A percentile compares a stretch with the other conserved stretches of the same genome.
Conservation (phyloP, 1,284 basidiomycete species). For the Ceratobasidium sp. region DNA sequence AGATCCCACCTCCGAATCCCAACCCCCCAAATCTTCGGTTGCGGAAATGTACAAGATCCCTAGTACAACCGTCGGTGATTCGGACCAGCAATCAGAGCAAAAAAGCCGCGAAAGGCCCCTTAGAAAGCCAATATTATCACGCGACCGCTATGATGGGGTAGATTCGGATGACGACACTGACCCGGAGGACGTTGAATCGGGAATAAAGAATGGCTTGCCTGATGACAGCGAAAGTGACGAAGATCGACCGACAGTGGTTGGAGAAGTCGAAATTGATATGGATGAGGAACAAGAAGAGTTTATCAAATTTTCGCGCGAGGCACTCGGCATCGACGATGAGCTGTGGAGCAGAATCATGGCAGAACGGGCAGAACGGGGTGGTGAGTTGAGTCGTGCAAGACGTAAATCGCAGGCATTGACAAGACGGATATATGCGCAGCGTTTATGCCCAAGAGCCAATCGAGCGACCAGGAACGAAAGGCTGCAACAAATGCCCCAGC, state of each 20-base stretch:
- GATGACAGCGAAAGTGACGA: slow-evolving; percentile 69
- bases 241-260: slow-evolving; percentile 76
- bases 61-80: slow-evolving; percentile 7
- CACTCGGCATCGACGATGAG: slow-evolving; percentile 81
- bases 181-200: slow-evolving; percentile 48
- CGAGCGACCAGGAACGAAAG: background rate
- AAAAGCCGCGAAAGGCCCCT: slow-evolving; percentile 50
- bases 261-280: slow-evolving; percentile 86
- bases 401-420: background rate
- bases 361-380: slow-evolving; percentile 76
- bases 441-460: slow-evolving; percentile 62
- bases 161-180: slow-evolving; percentile 81
- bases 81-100: slow-evolving; percentile 16
- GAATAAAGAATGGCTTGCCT: slow-evolving; percentile 39
- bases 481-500: background rate
- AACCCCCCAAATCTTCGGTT: slow-evolving; percentile 44
- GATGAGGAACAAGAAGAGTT: slow-evolving; percentile 90
- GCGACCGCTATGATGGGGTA: slow-evolving; percentile 82
- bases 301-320: slow-evolving; percentile 87
- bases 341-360: slow-evolving; percentile 83
- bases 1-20: background rate
- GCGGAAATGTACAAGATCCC: slow-evolving; percentile 17
- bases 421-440: slow-evolving; percentile 53
- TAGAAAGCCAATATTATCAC: slow-evolving; percentile 75
- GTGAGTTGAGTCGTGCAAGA: slow-evolving; percentile 53